Base-by-base conservation (phyloP, 78 protist species). In the Dictyostelium capitatum region DNA sequence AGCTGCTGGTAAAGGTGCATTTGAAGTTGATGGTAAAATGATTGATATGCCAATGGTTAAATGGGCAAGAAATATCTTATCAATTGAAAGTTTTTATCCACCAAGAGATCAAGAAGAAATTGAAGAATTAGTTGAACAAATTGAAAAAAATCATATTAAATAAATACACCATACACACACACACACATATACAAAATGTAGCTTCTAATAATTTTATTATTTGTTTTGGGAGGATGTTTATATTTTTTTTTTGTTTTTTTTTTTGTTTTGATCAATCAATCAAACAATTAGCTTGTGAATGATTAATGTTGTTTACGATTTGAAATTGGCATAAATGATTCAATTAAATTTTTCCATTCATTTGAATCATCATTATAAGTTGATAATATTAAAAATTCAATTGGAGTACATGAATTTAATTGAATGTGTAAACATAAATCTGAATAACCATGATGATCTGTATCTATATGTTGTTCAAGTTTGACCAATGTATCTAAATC, bases 21-120 rank as follows among this genome's bases (percentile, higher is more conserved):
- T 79, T n/a, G 91, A 82, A 84, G 46, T 93, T 6, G 96, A 93
- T 84, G 96, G 96, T 47, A 93, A 93, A 54, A 93, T 93, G 96
- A 90, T 90, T 51, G 95, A 90, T 50, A 79, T 90, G 87, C 95
- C 95, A 47, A 90, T 90, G 95, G 95, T 90, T 4, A 87, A 87
- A 64, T 87, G 93, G 93, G 93, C 93, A 14, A 74, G 53, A 54
- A 87, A 87, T 50, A 77, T 87, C 3, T 73, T 77, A 11, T 77
- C 83, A 15, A 77, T 87, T 65, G 93, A 87, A 65, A 75, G 65
- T 28, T 77, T 62, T 32, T 87, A 87, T 78, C 93, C 93, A 17
- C 57, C 53, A 77, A 77, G 93, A 59, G 93, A 87, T 32, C 23
- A 47, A 54, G 57, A 79, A 79, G 37, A 54, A 47, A 77, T 51